Percentiles rank a stretch among this genome's conserved stretches.
These are phyloP conservation scores for Yamadazyma songkhlaensis DNA, from an alignment of 1,139 yeast genomes.

Conservation along the genomic window DNA sequence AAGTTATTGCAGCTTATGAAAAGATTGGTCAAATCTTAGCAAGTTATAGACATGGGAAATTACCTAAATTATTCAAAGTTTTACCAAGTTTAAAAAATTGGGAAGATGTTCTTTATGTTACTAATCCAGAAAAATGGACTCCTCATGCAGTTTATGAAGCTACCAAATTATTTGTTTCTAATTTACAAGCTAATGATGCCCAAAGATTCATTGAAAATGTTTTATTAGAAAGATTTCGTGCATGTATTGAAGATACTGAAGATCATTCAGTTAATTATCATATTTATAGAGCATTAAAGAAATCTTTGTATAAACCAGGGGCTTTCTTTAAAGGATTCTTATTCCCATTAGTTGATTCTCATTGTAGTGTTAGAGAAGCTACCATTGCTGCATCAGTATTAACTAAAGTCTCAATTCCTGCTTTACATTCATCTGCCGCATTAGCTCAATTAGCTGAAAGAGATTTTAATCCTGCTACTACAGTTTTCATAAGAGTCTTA, in stretches of 20 bases:
- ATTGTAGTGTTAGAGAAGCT: conserved; percentile 90
- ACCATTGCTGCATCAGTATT: conserved; percentile 92
- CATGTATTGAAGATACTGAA: conserved; percentile 75
- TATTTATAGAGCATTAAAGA: conserved; percentile 85
- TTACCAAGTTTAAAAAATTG: conserved; percentile 90
- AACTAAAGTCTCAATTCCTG: conserved; percentile 88
- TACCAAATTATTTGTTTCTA: conserved; percentile 88
- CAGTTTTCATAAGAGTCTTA: conserved; percentile 84
- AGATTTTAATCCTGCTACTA: conserved; percentile 84
- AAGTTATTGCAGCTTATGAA: conserved; percentile 90
- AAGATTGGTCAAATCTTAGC: conserved; percentile 85
- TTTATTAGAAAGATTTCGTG: conserved; percentile 79
- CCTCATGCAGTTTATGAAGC: conserved; percentile 97
- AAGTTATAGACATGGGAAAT: conserved; percentile 93
- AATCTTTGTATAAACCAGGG: conserved; percentile 92
- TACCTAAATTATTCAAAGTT: conserved; percentile 92
- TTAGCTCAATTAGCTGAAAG: conserved; percentile 78
- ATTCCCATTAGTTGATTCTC: conserved; percentile 81
- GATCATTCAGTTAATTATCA: conserved; percentile 79
- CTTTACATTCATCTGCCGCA: conserved; percentile 94
- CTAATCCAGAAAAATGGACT: conserved; percentile 92
- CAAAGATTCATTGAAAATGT: conserved; percentile 78
- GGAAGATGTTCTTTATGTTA: conserved; percentile 92
- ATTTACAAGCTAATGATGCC: conserved; percentile 82
- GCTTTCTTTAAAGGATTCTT: conserved; percentile 96